Percentiles rank a stretch among this genome's conserved stretches.
These are phyloP conservation scores for Mycena rosella DNA, from an alignment of 768 basidiomycete species.

Conservation along the genomic window DNA sequence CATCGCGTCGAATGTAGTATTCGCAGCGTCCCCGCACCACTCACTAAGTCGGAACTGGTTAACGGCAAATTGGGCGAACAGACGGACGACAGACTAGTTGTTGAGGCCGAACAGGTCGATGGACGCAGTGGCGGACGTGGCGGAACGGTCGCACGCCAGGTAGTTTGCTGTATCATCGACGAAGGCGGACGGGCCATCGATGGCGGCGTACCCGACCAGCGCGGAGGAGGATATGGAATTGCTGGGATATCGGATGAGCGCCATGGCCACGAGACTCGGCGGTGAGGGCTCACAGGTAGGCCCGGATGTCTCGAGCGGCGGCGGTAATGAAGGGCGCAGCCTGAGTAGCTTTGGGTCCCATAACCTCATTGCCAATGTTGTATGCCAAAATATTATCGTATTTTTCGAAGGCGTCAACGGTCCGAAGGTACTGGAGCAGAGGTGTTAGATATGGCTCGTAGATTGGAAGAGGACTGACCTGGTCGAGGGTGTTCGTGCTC, in stretches of 20 bases:
- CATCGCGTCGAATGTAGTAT: slow-evolving; percentile 66
- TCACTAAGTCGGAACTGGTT: slow-evolving; percentile 59
- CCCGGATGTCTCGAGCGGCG: slow-evolving; percentile 88
- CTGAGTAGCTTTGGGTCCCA: slow-evolving; percentile 63
- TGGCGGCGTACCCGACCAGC: slow-evolving; percentile 86
- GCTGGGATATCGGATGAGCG: slow-evolving; percentile 4
- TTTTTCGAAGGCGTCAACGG: slow-evolving; percentile 83
- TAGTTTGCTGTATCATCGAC: slow-evolving; percentile 79
- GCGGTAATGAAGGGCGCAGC: slow-evolving; percentile 89
- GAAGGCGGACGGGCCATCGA: slow-evolving; percentile 77
- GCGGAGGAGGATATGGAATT: slow-evolving; percentile 27
- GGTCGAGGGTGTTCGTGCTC: slow-evolving; percentile 72
- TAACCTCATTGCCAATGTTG: slow-evolving; percentile 92
- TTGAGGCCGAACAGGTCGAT: slow-evolving; percentile 93
- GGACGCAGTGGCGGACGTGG: slow-evolving; percentile 64
- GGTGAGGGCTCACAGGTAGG: slow-evolving; percentile 76
- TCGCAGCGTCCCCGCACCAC: slow-evolving; percentile 82
- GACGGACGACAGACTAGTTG: slow-evolving; percentile 73
- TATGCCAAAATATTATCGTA: slow-evolving; percentile 93
- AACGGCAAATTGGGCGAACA: neutral
- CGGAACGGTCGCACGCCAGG: slow-evolving; percentile 75
- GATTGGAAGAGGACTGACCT: slow-evolving; percentile 12
- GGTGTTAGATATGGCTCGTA: neutral
- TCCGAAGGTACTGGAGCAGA: slow-evolving; percentile 75
- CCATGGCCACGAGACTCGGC: neutral